Evolutionary conservation across 2,329 filamentous ascomycete species (phyloP), one percentile per base, ranked within the genome.

Genomic region (Trichothecium sympodiale): DNA sequence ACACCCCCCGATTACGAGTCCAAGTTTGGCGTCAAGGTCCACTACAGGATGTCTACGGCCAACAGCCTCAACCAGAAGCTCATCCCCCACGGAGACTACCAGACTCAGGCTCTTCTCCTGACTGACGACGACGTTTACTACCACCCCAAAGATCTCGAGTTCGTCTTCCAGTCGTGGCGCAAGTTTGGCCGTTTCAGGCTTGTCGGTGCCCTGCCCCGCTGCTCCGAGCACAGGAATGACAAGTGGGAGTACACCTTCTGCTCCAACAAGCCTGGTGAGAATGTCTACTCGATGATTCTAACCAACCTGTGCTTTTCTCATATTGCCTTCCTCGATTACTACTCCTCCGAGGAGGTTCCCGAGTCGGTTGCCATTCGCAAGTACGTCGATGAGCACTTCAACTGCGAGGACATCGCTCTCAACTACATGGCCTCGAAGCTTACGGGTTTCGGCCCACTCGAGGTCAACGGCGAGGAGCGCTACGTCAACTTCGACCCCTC

Each of bases 101-200:
- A 51, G 31, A 61, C 58, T 14, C 49, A 61, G 34, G 59, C 58
- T 10, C 50, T 62, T n/a, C 53, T 62, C 16, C 49, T 61, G 8
- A 55, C 53, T 14, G 59, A 62, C 29, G 59, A 61, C 38, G 59
- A 62, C 37, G 55, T 61, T 14, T 60, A 55, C 43, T 61, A 57
- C 43, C 46, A 51, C 18, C 58, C 58, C 15, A 37, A 42, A 3
- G 59, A 62, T 31, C 50, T 61, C 13, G 58, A 61, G 10, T 62
- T 59, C n/a, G 55, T 52, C 16, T 62, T 62, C 36, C 57, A 61
- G 34, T 46, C 51, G 12, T 62, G 59, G 59, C 57, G 59, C 41
- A 51, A 56, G 37, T 58, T 57, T 29, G 59, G 58, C 26, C 51
- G 44, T 18, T 40, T 54, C 34, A 45, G 57, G 14, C 42, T 62